Percentiles rank a stretch among this genome's conserved stretches.
These are phyloP conservation scores for Phaeotremella skinneri DNA, from an alignment of 768 basidiomycete genomes.

Conservation along the genomic window DNA sequence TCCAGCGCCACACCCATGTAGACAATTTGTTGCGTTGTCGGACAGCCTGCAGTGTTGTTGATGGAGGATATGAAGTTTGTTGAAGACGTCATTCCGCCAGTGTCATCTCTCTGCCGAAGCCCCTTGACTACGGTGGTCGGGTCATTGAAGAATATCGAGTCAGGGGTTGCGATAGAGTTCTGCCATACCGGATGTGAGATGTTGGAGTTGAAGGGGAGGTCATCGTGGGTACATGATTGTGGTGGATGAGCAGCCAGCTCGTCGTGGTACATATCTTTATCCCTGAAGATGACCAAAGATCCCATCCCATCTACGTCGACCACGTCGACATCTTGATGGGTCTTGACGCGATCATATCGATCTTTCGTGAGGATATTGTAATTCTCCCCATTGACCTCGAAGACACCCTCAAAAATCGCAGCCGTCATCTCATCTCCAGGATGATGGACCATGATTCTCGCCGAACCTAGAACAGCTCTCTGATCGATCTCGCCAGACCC, in stretches of 20 bases:
- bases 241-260: conserved; percentile 37
- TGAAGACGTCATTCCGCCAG: conserved; percentile 39
- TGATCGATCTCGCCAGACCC: conserved; percentile 17
- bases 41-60: conserved; percentile 69
- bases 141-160: conserved; percentile 3
- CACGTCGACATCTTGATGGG: conserved; percentile 52
- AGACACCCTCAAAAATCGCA: conserved; percentile 72
- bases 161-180: neutral
- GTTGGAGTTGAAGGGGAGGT: conserved; percentile 65
- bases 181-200: conserved; percentile 52
- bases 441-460: conserved; percentile 70
- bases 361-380: conserved; percentile 71
- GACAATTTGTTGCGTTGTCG: conserved; percentile 65
- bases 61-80: conserved; percentile 68
- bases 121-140: neutral
- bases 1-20: conserved; percentile 89
- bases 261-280: conserved; percentile 64
- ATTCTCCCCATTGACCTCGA: conserved; percentile 64
- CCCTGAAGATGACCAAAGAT: conserved; percentile 69
- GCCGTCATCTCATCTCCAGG: conserved; percentile 58
- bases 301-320: conserved; percentile 52
- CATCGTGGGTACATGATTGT: conserved; percentile 69
- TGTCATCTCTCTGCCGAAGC: conserved; percentile 20
- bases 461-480: conserved; percentile 65
- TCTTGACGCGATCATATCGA: conserved; percentile 66